Percentiles rank a stretch among this genome's conserved stretches.
These are phyloP conservation scores for Hyaloscypha hepaticicola DNA, from an alignment of 495 filamentous ascomycete genomes.

Conservation along the genomic window DNA sequence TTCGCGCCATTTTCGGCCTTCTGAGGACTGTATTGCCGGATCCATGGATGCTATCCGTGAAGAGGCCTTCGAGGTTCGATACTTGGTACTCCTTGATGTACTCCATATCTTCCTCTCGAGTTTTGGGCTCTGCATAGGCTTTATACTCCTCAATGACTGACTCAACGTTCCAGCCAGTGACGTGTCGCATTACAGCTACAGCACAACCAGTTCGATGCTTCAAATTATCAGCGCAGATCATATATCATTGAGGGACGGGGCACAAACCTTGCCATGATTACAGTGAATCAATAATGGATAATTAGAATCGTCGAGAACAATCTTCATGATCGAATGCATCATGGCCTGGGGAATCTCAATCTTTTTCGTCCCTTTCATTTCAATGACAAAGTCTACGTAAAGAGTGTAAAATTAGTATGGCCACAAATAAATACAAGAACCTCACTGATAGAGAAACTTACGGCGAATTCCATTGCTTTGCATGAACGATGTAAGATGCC, in stretches of 20 bases:
- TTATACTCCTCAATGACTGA: conserved; percentile 66
- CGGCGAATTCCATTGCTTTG: conserved; percentile 58
- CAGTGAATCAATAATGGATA: conserved; percentile 82
- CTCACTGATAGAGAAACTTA: background rate
- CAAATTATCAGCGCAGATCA: conserved; percentile 26
- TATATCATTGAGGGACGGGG: conserved; percentile 21
- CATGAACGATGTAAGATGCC: conserved; percentile 61
- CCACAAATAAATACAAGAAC: background rate
- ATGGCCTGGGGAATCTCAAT: conserved; percentile 56
- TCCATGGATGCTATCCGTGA: background rate
- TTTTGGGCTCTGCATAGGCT: conserved; percentile 64
- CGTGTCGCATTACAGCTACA: conserved; percentile 66
- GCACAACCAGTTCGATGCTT: conserved; percentile 85
- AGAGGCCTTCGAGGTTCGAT: conserved; percentile 22
- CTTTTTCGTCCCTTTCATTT: conserved; percentile 78
- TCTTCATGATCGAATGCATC: conserved; percentile 60
- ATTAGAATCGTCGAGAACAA: conserved; percentile 64
- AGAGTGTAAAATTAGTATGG: background rate
- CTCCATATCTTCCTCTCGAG: conserved; percentile 49
- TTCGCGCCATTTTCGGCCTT: conserved; percentile 14
- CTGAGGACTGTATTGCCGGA: background rate
- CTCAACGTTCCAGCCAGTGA: conserved; percentile 56
- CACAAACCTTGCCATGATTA: conserved; percentile 77
- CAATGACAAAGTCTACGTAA: conserved; percentile 52
- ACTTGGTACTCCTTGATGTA: conserved; percentile 41